Conservation (phyloP, 1,284 basidiomycete species). For the Malassezia equina region DNA sequence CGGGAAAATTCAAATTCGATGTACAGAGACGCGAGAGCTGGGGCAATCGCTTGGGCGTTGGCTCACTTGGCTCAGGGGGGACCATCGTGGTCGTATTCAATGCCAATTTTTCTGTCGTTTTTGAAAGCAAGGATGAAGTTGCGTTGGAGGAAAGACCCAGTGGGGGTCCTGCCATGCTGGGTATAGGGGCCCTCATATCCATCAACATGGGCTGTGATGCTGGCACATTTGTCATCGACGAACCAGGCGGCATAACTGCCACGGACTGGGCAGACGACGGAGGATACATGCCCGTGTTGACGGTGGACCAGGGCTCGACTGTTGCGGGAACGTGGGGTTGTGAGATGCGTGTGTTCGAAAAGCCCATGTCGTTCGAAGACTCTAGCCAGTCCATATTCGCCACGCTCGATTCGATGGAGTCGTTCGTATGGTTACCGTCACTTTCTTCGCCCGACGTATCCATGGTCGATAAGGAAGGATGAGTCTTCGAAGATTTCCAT, state of each 20-base stretch:
- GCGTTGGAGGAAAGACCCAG: not conserved
- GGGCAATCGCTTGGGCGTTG: not conserved
- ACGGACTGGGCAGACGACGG: not conserved
- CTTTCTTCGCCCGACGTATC: constrained; percentile 15
- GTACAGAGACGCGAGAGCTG: not conserved
- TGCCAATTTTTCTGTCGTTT: not conserved
- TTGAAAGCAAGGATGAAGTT: not conserved
- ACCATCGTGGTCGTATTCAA: not conserved
- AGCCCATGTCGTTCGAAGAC: not conserved
- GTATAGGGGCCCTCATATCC: not conserved
- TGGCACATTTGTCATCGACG: not conserved
- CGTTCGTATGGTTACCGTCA: constrained; percentile 6
- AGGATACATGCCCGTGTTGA: not conserved
- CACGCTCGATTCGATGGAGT: constrained; percentile 8
- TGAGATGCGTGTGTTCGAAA: not conserved
- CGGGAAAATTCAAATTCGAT: not conserved
- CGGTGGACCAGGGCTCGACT: not conserved
- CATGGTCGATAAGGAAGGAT: not conserved
- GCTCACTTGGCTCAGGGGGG: not conserved
- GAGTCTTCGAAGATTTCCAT: not conserved
- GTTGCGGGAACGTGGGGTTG: not conserved
- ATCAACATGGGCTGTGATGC: not conserved
- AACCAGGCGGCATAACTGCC: not conserved
- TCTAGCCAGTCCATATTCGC: constrained; percentile 1
- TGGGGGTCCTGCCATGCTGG: not conserved